Conservation (phyloP, 2,329 filamentous ascomycete species). For the Aspergillus sp. region DNA sequence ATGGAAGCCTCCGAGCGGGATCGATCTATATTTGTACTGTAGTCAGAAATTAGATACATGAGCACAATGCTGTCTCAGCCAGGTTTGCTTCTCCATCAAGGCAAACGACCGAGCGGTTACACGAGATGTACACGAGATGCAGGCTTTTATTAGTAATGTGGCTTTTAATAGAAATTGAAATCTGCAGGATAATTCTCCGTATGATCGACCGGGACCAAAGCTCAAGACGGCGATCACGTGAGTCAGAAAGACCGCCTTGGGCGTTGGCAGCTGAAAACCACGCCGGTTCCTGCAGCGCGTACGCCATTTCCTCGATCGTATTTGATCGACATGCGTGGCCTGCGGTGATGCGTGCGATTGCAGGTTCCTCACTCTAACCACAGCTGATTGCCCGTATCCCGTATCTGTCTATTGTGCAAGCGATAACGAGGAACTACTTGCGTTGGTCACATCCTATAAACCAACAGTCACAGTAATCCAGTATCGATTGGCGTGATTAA, state of each 20-base stretch:
- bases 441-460: not conserved
- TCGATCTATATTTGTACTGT: conserved; percentile 1
- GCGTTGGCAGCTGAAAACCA: conserved; percentile 23
- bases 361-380: not conserved
- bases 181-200: not conserved
- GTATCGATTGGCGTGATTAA: not conserved
- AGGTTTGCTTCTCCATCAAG: conserved; percentile 7
- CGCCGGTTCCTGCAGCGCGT: conserved; percentile 30
- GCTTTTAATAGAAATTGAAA: no score
- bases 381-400: not conserved
- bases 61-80: not conserved
- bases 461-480: not conserved
- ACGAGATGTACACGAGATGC: conserved; percentile 5
- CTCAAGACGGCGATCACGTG: not conserved
- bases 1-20: not conserved
- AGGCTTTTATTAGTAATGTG: not conserved
- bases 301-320: conserved; percentile 16
- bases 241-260: conserved; percentile 3
- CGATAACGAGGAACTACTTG: not conserved
- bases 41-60: not conserved
- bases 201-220: not conserved
- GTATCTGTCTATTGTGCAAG: not conserved
- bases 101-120: conserved; percentile 10
- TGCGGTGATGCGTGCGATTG: conserved; percentile 1
- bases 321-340: conserved; percentile 9